These are phyloP conservation scores for Pyrenophora teres DNA, from an alignment of 2,329 filamentous ascomycete genomes.

Conservation along the genomic window DNA sequence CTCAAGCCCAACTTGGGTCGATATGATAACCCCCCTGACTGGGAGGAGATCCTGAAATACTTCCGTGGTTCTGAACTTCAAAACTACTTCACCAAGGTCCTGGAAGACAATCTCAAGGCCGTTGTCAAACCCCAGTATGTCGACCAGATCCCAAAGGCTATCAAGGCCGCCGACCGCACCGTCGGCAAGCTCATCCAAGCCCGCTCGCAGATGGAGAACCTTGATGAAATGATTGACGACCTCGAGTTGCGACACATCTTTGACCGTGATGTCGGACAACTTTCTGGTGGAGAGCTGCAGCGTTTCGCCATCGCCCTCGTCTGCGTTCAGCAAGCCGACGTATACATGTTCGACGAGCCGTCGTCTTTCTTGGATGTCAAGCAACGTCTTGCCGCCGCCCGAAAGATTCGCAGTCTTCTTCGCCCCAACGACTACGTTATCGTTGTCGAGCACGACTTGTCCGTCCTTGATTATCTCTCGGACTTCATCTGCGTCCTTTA, in stretches of 20 bases:
- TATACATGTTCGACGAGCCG: conserved; percentile 99
- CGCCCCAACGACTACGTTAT: conserved; percentile 94
- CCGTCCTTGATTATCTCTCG: conserved; percentile 96
- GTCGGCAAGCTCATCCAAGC: conserved; percentile 79
- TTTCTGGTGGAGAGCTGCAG: conserved; percentile 97
- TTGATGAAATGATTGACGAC: conserved; percentile 79
- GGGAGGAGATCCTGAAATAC: conserved; percentile 98
- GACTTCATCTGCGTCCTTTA: conserved; percentile 98
- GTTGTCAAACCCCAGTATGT: conserved; percentile 99
- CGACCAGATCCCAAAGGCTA: conserved; percentile 93
- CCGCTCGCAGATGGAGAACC: conserved; percentile 76
- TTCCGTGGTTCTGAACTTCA: conserved; percentile 97
- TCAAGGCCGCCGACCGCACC: conserved; percentile 78
- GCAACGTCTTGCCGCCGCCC: conserved; percentile 90
- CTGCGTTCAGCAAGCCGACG: conserved; percentile 90
- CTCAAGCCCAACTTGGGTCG: conserved; percentile 96
- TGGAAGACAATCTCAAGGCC: conserved; percentile 96
- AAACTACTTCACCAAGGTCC: conserved; percentile 98
- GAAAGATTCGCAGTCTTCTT: conserved; percentile 89
- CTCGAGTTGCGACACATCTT: conserved; percentile 88
- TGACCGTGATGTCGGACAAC: conserved; percentile 84
- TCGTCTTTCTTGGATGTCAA: conserved; percentile 99
- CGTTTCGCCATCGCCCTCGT: conserved; percentile 96
- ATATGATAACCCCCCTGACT: conserved; percentile 96
- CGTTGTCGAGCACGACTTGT: conserved; percentile 98